Conservation (phyloP, 805 yeast genomes). For the Candida coquimbonensis region DNA sequence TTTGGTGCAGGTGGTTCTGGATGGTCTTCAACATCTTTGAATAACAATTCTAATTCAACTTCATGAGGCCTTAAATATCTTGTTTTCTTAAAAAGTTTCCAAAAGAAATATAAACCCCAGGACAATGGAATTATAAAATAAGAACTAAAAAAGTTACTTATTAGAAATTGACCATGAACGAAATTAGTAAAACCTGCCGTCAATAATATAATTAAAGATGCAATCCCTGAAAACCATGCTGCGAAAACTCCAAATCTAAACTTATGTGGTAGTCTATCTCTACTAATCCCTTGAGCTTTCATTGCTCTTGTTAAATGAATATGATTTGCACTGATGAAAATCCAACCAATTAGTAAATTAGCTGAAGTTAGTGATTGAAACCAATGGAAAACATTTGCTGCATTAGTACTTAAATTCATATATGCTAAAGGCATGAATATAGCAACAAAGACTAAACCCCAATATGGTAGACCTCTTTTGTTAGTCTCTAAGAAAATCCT, state of each 20-base stretch:
- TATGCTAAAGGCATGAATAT: slow-evolving; percentile 29
- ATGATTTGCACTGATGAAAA: slow-evolving; percentile 24
- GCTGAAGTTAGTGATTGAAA: slow-evolving; percentile 28
- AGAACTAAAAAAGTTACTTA: slow-evolving; percentile 6
- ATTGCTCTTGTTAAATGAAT: slow-evolving; percentile 26
- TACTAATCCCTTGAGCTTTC: slow-evolving; percentile 32
- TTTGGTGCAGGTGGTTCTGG: slow-evolving; percentile 20
- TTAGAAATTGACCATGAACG: slow-evolving; percentile 22
- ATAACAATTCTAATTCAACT: slow-evolving; percentile 31
- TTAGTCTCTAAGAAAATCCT: slow-evolving; percentile 25
- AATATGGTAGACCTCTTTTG: slow-evolving; percentile 28
- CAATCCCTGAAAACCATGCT: slow-evolving; percentile 25
- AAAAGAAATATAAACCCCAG: slow-evolving; percentile 22
- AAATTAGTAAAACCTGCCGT: slow-evolving; percentile 31
- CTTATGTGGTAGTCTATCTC: slow-evolving; percentile 28
- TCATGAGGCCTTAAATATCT: slow-evolving; percentile 28
- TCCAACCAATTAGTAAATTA: slow-evolving; percentile 26
- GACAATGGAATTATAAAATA: slow-evolving; percentile 20
- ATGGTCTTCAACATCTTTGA: slow-evolving; percentile 22
- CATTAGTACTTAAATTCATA: slow-evolving; percentile 20
- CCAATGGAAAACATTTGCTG: slow-evolving; percentile 29
- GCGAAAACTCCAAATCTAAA: slow-evolving; percentile 21
- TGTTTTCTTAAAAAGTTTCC: slow-evolving; percentile 28
- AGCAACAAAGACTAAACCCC: slow-evolving; percentile 23
- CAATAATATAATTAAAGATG: slow-evolving; percentile 22